Evolutionary conservation across 306 rosid genomes (phyloP).

Genomic region (Vicia faba): DNA sequence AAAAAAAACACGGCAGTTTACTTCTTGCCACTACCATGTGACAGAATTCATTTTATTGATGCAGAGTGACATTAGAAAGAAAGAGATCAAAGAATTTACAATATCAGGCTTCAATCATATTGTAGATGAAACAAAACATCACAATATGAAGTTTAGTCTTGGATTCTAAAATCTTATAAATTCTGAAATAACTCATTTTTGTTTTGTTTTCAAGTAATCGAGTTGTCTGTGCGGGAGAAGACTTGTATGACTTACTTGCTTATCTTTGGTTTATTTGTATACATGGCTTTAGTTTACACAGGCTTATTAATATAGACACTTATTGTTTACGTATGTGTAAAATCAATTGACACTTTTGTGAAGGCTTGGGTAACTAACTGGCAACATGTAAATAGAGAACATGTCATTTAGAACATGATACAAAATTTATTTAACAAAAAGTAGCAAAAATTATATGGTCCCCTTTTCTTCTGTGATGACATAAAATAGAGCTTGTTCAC

Average conservation of each 20-base stretch:
- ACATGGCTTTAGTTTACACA: neutral
- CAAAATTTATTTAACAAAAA: conserved; percentile 25
- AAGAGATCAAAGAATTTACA: neutral
- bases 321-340: neutral
- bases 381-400: conserved; percentile 3
- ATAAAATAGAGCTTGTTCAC: conserved; percentile 23
- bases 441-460: conserved; percentile 6
- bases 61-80: neutral
- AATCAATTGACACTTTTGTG: conserved; percentile 14
- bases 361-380: neutral
- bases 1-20: too few relatives aligned
- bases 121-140: conserved; percentile 5
- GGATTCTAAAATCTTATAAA: neutral
- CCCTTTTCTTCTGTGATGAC: conserved; percentile 23
- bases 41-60: neutral
- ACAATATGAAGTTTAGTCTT: neutral
- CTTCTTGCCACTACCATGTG: neutral
- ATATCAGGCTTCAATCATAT: neutral
- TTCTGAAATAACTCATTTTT: neutral
- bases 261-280: neutral
- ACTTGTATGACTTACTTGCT: neutral
- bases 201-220: neutral
- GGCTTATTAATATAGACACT: neutral
- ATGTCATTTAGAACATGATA: conserved; percentile 8
- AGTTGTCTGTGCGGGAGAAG: neutral